phyloP scores from a whole-genome alignment of 495 filamentous ascomycete species.

The Sordaria brevicollis region DNA sequence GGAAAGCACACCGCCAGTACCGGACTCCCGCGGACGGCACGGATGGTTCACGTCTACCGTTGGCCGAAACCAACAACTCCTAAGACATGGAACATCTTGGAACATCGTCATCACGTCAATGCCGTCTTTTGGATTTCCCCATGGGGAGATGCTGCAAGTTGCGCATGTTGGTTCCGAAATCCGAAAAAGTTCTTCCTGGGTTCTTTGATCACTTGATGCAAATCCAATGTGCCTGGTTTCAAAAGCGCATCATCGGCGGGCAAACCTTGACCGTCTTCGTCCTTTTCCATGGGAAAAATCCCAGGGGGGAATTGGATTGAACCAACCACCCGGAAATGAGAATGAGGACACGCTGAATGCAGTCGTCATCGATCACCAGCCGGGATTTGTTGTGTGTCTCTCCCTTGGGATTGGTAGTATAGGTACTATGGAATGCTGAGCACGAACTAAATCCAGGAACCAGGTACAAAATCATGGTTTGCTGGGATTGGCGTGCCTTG shows the following conservation, averaged over 20 bases:
- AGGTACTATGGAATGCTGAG: not conserved
- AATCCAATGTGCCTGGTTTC: not conserved
- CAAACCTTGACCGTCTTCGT: not conserved
- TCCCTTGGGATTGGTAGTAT: not conserved
- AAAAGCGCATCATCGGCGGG: not conserved
- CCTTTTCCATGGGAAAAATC: not conserved
- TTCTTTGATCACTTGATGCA: not conserved
- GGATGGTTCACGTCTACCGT: not conserved
- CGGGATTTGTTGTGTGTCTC: not conserved
- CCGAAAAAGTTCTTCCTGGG: not conserved
- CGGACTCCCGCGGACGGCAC: not conserved
- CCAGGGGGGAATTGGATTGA: too few relatives aligned
- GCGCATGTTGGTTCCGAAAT: not conserved
- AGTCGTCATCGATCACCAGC: not conserved
- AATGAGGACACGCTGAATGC: too few relatives aligned
- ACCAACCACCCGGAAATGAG: not conserved
- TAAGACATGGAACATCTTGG: not conserved
- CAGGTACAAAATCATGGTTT: not conserved
- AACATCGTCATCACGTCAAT: not conserved
- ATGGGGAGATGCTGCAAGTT: not conserved
- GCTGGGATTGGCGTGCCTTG: not conserved
- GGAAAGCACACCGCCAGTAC: not conserved
- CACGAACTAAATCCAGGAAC: not conserved
- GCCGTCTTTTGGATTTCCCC: not conserved
- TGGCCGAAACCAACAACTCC: not conserved